Conservation (phyloP, 768 basidiomycete species). For the Suillus alpinus region DNA sequence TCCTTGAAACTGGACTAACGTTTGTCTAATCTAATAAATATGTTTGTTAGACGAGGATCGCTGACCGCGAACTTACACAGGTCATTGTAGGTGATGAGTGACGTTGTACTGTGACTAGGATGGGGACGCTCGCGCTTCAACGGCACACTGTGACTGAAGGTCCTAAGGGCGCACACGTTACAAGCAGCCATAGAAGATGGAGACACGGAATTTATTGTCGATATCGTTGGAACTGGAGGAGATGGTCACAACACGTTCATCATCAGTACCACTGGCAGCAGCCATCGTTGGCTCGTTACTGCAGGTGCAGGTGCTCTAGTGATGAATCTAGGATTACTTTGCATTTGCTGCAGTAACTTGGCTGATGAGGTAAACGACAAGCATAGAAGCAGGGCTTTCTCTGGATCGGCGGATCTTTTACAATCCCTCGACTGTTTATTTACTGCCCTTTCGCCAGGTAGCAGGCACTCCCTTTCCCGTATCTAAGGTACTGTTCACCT, state of each 20-base stretch:
- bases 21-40: too few relatives aligned
- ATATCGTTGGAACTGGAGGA: conserved; percentile 51
- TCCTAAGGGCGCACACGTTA: conserved; percentile 65
- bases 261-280: conserved; percentile 93
- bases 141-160: conserved; percentile 44
- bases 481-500: conserved; percentile 74
- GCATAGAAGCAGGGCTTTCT: conserved; percentile 87
- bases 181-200: conserved; percentile 55
- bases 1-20: neutral
- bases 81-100: too few relatives aligned
- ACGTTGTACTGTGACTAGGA: too few relatives aligned
- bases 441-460: conserved; percentile 54
- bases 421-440: conserved; percentile 81
- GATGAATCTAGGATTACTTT: conserved; percentile 65
- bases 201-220: conserved; percentile 68
- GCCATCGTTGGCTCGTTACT: conserved; percentile 86
- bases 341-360: neutral
- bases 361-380: conserved; percentile 28
- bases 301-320: conserved; percentile 94
- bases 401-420: conserved; percentile 93
- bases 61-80: too few relatives aligned
- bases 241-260: conserved; percentile 97
- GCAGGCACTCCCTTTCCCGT: conserved; percentile 43
- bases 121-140: too few relatives aligned
- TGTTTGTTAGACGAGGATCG: too few relatives aligned